Conservation (phyloP, 2,329 filamentous ascomycete species). For the Penicillium sclerotiorum region DNA sequence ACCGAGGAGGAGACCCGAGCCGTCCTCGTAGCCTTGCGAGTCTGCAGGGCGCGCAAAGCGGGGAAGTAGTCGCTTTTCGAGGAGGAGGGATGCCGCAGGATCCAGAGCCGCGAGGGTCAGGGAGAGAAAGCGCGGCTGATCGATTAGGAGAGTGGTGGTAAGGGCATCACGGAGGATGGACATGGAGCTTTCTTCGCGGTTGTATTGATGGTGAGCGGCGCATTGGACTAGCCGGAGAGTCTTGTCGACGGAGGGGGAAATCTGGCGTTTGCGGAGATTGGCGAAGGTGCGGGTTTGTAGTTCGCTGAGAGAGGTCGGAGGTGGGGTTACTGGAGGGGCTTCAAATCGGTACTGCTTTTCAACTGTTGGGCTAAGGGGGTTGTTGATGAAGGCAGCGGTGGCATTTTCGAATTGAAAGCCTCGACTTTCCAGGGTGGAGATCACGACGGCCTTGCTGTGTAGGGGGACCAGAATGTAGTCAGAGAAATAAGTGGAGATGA, state of each 20-base stretch:
- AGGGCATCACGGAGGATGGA: slow-evolving; percentile 43
- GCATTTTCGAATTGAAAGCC: slow-evolving; percentile 81
- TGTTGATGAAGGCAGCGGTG: slow-evolving; percentile 66
- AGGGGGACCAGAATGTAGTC: slow-evolving; percentile 92
- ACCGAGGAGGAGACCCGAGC: slow-evolving; percentile 73
- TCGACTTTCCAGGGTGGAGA: slow-evolving; percentile 72
- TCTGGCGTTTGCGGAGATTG: slow-evolving; percentile 74
- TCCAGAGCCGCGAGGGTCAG: slow-evolving; percentile 50
- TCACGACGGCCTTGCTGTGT: slow-evolving; percentile 72
- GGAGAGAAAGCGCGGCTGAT: slow-evolving; percentile 52
- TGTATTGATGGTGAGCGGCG: slow-evolving; percentile 63
- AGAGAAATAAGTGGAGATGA: slow-evolving; percentile 97
- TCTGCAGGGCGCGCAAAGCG: slow-evolving; percentile 67
- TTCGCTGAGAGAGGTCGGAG: slow-evolving; percentile 75
- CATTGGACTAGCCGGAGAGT: slow-evolving; percentile 77
- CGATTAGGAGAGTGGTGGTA: slow-evolving; percentile 40
- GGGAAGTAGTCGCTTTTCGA: slow-evolving; percentile 56
- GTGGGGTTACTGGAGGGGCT: slow-evolving; percentile 68
- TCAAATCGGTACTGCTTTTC: slow-evolving; percentile 27
- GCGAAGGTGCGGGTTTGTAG: slow-evolving; percentile 81
- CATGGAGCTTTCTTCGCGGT: slow-evolving; percentile 39
- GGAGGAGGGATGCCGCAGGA: slow-evolving; percentile 48
- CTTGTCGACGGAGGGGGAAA: slow-evolving; percentile 71
- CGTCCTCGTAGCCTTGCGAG: slow-evolving; percentile 37
- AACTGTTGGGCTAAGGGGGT: slow-evolving; percentile 43